Evolutionary conservation across 1,284 basidiomycete species (phyloP), one percentile per base, ranked within the genome.

Genomic region (Wolfiporia cocos): DNA sequence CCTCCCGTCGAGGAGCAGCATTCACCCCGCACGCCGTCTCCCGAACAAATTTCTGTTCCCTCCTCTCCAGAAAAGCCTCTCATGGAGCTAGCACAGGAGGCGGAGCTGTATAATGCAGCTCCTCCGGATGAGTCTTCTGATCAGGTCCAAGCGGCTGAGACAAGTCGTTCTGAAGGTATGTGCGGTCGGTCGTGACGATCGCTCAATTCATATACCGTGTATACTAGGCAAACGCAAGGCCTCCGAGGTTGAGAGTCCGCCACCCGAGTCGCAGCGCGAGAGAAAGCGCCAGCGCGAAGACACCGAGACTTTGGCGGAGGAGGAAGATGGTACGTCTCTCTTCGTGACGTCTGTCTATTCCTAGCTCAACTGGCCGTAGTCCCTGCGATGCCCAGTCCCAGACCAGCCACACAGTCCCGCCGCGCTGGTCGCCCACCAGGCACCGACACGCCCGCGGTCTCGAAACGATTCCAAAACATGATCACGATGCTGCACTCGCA

Each of bases 401-500:
- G n/a, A n/a, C n/a, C n/a, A n/a, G n/a, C 36, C 17, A n/a, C 43
- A 31, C 30, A 49, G 39, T 40, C 44, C 11, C 57, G 58, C 12
- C 53, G 44, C 39, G 50, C 41, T 46, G 41, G 48, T 43, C 51
- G 51, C 26, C 41, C 47, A 46, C 65, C 21, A 10, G 51, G 38
- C n/a, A 64, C 68, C 3, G 71, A 73, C 49, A 70, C 68, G 43
- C 70, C 70, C 49, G 61, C 70, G 18, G 72, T 78, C 4, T 66
- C 73, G 53, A 90, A 86, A 53, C 78, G 77, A 29, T 90, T 90
- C 57, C 86, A 92, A 58, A 81, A 78, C 40, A 78, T 92, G 38
- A 87, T 93, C 43, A 69, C 71, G 39, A 78, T 87, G 71, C 71
- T 95, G 19, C 82, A 92, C 58, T 79, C 81, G 5, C 79, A 84